Evolutionary conservation across 2,329 filamentous ascomycete genomes (phyloP), one percentile per base, ranked within the genome.

Genomic region (Ascochyta pisi): DNA sequence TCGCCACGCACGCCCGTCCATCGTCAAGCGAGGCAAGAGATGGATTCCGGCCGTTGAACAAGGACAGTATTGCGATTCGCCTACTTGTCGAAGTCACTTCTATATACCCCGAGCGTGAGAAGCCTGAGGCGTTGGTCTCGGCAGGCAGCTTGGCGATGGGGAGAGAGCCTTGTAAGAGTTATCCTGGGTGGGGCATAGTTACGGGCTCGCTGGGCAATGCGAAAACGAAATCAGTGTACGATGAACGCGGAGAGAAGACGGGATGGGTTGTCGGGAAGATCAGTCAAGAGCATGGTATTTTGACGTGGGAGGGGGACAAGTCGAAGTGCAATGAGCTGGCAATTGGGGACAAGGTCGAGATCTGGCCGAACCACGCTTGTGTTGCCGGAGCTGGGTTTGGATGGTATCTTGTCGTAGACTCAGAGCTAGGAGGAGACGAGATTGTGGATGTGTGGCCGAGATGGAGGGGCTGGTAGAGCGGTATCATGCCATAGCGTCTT

Each of bases 361-460:
- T 94, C 7, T 93, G 88, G 86, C 90, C 90, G 0, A 94, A 94
- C 65, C 91, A 95, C 76, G 86, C 90, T 33, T 95, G 91, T 71
- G 88, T 94, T 63, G 84, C 90, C 1, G 87, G 89, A 0, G 87
- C 86, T 0, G 84, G 85, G 26, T 90, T 88, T 76, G 86, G 83
- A 1, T 91, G 86, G 82, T 95, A 92, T 76, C 77, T 92, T 19
- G 78, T 94, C 31, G 85, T 93, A 2, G 90, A 94, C 73, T 86
- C 84, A 26, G 79, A 82, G 43, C 60, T 61, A 46, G 76, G 79
- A 48, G 82, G 80, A 0, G 78, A 79, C 22, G 82, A 84, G 64
- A 81, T 91, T 57, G 80, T 90, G 34, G 91, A 94, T 79, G 83
- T 93, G 22, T 94, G 90, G 89, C 78, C 83, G 15, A 79, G 89